Base-by-base conservation (phyloP, 257 asterid genomes). In the Leptodermis oblonga region DNA sequence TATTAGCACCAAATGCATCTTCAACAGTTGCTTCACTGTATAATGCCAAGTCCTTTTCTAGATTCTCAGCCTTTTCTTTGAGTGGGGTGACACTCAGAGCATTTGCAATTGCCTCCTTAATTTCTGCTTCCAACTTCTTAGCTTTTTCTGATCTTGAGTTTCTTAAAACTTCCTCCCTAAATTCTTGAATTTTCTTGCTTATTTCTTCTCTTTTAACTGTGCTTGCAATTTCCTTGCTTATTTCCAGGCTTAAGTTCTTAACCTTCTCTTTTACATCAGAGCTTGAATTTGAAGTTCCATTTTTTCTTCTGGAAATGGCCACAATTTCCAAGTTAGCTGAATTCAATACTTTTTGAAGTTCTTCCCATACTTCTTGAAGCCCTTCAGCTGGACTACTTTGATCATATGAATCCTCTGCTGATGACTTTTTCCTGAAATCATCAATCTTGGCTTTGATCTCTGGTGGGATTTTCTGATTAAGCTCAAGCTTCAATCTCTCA, bases 271-370 rank as follows among this genome's bases (percentile, higher is more conserved):
- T 69, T 65, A 75, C 25, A 65, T 78, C 82, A 53, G 62, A 70
- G 51, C 68, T n/a, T n/a, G n/a, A n/a, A n/a, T n/a, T 65, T 0
- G 59, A 51, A 42, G 49, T 48, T 8, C 12, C 13, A 7, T 31
- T 65, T 22, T 61, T 79, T 71, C 75, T 68, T 67, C 64, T 82
- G 17, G 54, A 42, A 17, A 60, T 82, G 28, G 83, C 83, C 8
- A 80, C 73, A 12, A 83, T 45, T 72, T 83, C 65, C 68, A 86
- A 72, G 69, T 80, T 74, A 28, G 87, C 83, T 22, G 88, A 78
- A 65, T 67, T 78, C 31, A 84, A 70, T 33, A 74, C 77, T 46
- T 75, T 80, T 62, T 79, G 82, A 0, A 79, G 78, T 72, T 77
- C 68, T 14, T 75, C 75, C 71, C 76, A 71, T 17, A 76, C 75